Percentiles rank a stretch among this genome's conserved stretches.
These are phyloP conservation scores for Silene latifolia DNA, from an alignment of 148 eudicot species.

Conservation along the genomic window DNA sequence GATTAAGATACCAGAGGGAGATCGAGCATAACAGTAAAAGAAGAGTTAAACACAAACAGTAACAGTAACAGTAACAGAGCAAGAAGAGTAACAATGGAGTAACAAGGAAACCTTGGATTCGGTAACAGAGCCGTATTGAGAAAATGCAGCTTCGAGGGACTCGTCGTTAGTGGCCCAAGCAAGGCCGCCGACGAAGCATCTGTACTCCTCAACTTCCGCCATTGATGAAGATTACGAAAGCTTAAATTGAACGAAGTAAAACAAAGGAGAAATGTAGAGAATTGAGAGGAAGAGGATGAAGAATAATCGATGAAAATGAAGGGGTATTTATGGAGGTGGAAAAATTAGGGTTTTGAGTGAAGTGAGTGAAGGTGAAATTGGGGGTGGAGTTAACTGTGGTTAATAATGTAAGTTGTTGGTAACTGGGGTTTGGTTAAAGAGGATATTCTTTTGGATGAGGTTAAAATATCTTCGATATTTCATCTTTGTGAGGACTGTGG, in stretches of 20 bases:
- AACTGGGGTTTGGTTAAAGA: conserved; percentile 11
- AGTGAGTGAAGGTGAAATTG: no score
- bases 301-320: not conserved
- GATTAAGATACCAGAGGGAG: no score
- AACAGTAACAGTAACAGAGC: conserved; percentile 31
- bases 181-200: conserved; percentile 91
- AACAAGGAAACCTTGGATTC: conserved; percentile 64
- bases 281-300: not conserved
- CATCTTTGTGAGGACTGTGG: no score
- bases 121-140: conserved; percentile 54
- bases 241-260: not conserved
- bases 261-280: conserved; percentile 10
- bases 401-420: not conserved
- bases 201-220: conserved; percentile 75
- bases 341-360: not conserved
- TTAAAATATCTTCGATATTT: no score
- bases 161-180: conserved; percentile 82
- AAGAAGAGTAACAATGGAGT: conserved; percentile 16
- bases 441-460: conserved; percentile 1
- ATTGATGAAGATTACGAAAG: conserved; percentile 19
- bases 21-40: conserved; percentile 32
- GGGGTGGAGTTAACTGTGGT: not conserved
- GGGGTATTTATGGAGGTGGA: not conserved
- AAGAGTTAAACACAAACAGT: conserved; percentile 27
- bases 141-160: conserved; percentile 51